phyloP scores from a whole-genome alignment of 1,284 basidiomycete genomes.

The Boletellus deceptivus region DNA sequence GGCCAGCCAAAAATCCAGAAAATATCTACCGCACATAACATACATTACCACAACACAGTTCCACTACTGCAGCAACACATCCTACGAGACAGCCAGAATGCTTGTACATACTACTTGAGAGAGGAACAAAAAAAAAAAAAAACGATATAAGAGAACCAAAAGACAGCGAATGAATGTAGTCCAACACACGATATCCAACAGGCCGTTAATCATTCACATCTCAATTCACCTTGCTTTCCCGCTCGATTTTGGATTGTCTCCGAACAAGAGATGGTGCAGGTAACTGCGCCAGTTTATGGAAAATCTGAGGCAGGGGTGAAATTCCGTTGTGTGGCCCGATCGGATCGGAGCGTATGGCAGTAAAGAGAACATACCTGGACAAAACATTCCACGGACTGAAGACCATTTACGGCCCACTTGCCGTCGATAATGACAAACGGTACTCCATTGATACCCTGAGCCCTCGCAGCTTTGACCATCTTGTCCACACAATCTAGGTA shows the following conservation, averaged over 20 bases:
- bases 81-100: too few relatives aligned
- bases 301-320: slow-evolving; percentile 17
- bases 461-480: slow-evolving; percentile 61
- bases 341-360: background rate
- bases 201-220: background rate
- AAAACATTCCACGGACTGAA: slow-evolving; percentile 70
- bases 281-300: slow-evolving; percentile 28
- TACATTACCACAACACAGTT: too few relatives aligned
- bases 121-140: too few relatives aligned
- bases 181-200: too few relatives aligned
- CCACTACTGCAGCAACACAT: too few relatives aligned
- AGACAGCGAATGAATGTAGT: too few relatives aligned
- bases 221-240: slow-evolving; percentile 2
- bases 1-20: too few relatives aligned
- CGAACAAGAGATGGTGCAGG: slow-evolving; percentile 6
- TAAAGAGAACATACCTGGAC: slow-evolving; percentile 41
- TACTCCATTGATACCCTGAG: slow-evolving; percentile 73
- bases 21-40: too few relatives aligned
- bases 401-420: slow-evolving; percentile 75
- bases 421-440: slow-evolving; percentile 78
- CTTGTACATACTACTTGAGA: too few relatives aligned
- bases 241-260: background rate
- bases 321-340: background rate
- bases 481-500: slow-evolving; percentile 61
- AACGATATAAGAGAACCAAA: too few relatives aligned